Base-by-base conservation (phyloP, 2,329 filamentous ascomycete genomes). In the Cladorrhinum sp. region DNA sequence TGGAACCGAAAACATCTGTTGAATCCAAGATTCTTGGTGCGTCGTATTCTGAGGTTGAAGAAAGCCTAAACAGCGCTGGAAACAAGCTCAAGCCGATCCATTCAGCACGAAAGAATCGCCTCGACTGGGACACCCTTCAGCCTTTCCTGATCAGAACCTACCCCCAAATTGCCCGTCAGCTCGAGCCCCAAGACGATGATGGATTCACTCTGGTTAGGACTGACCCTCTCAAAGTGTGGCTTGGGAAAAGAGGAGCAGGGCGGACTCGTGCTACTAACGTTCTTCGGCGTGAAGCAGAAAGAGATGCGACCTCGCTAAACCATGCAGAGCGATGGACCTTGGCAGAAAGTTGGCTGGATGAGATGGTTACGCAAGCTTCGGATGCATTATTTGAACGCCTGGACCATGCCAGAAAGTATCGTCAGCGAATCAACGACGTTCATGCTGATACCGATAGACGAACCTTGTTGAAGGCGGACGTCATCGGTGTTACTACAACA, bases 401-500 rank as follows among this genome's bases (percentile, higher is more conserved):
- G 1, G 29, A 61, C 0, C 4, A 57, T 12, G 56, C 53, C 2
- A 32, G 27, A 2, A 6, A 18, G 1, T 22, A 24, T 2, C 55
- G 52, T 1, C 55, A 67, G n/a, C 1, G 45, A 5, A 64, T 67
- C 36, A 62, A 68, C 20, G 56, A 56, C 0, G 65, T 72, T 0
- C 53, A 62, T 9, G 64, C 69, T 1, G 74, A 78, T 2, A 67
- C 76, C 1, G 71, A 77, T 32, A 64, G 73, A 1, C 74, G 77
- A 5, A 73, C 72, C 23, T 71, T 81, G 1, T 61, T 70, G 1
- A 22, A 71, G 13, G 77, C 78, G 0, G 67, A 78, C 4, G 75
- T 88, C 3, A 78, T 88, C 49, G 85, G 85, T 0, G 72, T 85
- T 1, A 88, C 85, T 0, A 88, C 85, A 0, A 83, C 81, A 0